Evolutionary conservation across 78 protist genomes (phyloP), one percentile per base, ranked within the genome.

Genomic region (Ministeria vibrans): DNA sequence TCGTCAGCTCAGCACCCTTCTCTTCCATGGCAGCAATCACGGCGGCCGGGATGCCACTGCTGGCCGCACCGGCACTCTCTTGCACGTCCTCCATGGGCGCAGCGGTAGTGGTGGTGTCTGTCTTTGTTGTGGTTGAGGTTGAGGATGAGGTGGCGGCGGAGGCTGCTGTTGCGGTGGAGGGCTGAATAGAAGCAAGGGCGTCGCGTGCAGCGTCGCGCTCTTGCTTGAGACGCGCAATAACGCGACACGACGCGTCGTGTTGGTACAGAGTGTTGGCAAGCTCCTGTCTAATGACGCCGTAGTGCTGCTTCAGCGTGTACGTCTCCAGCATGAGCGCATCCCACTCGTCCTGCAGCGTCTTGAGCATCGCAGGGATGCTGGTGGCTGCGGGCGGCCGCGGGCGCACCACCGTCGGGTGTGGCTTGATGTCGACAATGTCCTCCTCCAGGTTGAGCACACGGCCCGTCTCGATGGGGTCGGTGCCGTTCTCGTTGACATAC

Each of bases 161-260:
- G 28, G 7, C 15, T 23, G 15, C 66, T 23, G 66, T 4, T 59
- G 66, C 66, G 71, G n/a, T 25, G 13, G 71, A 63, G 51, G 27
- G 49, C 39, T 4, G 74, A 30, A 36, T 1, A 9, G 13, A 15
- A 0, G 49, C 71, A 27, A 68, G 66, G 28, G 70, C 66, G 11
- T 7, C 28, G n/a, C 92, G 87, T 0, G 95, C 96, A 7, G 79
- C 82, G 71, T 96, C 99, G 36, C 98, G 85, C 88, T 97, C 99
- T 55, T 83, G 81, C 30, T 84, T 80, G 22, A 98, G 80, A 25
- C 98, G 78, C 0, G 99, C 99, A 75, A 98, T 96, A 39, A 97
- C 98, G 18, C 99, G 86, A 87, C 98, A 95, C 0, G 99, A 97
- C 0, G 99, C 99, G 43, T 98, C 99, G 82, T 98, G 94, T 88